Evolutionary conservation across 202 grass and related monocot species (phyloP), one percentile per base, ranked within the genome.

Genomic region (Alloteropsis angusta): DNA sequence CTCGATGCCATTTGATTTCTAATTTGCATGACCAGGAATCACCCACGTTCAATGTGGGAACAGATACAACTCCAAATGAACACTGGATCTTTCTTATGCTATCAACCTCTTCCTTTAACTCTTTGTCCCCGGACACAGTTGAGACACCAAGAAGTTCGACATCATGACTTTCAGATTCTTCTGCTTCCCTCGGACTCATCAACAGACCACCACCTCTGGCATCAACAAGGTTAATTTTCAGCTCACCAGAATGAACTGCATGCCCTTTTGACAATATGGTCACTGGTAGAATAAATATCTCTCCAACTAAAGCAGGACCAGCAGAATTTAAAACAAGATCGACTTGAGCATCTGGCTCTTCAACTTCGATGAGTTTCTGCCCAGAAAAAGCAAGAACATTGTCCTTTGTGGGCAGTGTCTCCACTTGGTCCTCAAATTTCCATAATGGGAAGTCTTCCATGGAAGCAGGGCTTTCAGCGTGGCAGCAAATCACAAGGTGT

Each of bases 191-290:
- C 21, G 96, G 96, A 80, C 89, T 95, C 92, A 95, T 91, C 82
- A 98, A 80, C 64, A 91, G 70, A 62, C 96, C 96, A 72, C 91
- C 91, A 57, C 96, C 96, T 87, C 84, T 89, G 45, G 96, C 96
- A 62, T 98, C 96, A 1, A 98, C 90, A 60, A 98, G 90, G 82
- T 98, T 98, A 88, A 98, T 91, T 80, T 98, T 98, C 83, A 98
- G 86, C 80, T 98, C 96, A 62, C 92, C 96, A 82, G 78, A 92
- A 92, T 88, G 83, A 60, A 98, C 67, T 72, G 80, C 63, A 43
- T 93, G 91, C 25, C 89, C 92, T 86, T 88, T 98, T 55, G 92
- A 90, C 32, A 84, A 30, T 71, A 98, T 75, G 19, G 76, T 88
- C 69, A 95, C 81, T 39, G 90, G 96, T 54, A 95, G 48, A 68